Evolutionary conservation across 2,329 filamentous ascomycete species (phyloP).

Genomic region (Pestalotiopsis sp.): DNA sequence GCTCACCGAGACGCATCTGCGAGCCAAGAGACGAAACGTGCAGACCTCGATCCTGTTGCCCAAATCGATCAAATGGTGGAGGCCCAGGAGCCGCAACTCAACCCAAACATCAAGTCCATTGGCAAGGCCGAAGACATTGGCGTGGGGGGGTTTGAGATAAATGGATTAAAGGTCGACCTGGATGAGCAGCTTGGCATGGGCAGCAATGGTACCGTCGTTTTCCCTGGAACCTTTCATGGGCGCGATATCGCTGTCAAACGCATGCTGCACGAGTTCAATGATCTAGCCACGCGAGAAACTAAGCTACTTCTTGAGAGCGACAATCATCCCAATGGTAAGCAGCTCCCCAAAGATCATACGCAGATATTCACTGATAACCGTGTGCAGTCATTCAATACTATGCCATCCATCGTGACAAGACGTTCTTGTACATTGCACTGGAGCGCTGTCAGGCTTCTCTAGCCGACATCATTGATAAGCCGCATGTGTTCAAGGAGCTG

Average conservation of each 20-base stretch:
- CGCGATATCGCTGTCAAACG: conserved; percentile 93
- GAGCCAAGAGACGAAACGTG: conserved; percentile 47
- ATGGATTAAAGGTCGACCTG: conserved; percentile 63
- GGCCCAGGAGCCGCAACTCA: conserved; percentile 52
- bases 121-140: conserved; percentile 61
- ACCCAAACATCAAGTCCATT: conserved; percentile 62
- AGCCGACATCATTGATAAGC: conserved; percentile 85
- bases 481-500: conserved; percentile 64
- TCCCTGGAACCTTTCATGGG: conserved; percentile 90
- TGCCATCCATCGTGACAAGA: conserved; percentile 82
- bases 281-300: conserved; percentile 93
- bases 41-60: conserved; percentile 51
- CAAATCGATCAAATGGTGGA: conserved; percentile 26
- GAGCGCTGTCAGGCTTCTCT: conserved; percentile 93
- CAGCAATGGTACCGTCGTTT: conserved; percentile 96
- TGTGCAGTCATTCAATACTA: conserved; percentile 86
- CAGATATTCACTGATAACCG: not conserved
- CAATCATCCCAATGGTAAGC: conserved; percentile 79
- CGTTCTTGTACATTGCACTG: conserved; percentile 93
- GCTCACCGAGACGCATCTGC: conserved; percentile 52
- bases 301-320: conserved; percentile 88
- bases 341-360: not conserved
- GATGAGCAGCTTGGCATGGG: conserved; percentile 71
- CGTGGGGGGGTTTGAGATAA: conserved; percentile 60
- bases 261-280: conserved; percentile 94